Conservation (phyloP, 352 stramenopile species). For the Pythium coloratum region DNA sequence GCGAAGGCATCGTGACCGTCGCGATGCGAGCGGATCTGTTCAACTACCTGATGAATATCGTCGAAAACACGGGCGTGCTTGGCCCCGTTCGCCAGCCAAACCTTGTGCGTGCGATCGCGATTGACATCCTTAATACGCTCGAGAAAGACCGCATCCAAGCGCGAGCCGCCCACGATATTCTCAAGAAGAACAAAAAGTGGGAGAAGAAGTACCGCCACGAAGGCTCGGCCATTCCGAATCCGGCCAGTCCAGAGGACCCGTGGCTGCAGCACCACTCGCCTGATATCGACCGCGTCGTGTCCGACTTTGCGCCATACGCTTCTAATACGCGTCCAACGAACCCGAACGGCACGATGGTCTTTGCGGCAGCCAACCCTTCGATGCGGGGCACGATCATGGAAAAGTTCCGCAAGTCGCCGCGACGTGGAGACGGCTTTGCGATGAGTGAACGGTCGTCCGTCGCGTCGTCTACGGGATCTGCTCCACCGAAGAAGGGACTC, state of each 20-base stretch:
- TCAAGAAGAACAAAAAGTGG: conserved; percentile 90
- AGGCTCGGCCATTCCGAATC: conserved; percentile 16
- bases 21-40: conserved; percentile 71
- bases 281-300: conserved; percentile 55
- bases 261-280: conserved; percentile 66
- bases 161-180: conserved; percentile 67
- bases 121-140: conserved; percentile 78
- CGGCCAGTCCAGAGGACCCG: conserved; percentile 48
- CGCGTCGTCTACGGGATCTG: conserved; percentile 11
- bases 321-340: conserved; percentile 8
- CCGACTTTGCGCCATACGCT: conserved; percentile 39
- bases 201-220: conserved; percentile 71
- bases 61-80: conserved; percentile 58
- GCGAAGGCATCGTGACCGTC: conserved; percentile 71
- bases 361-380: conserved; percentile 17
- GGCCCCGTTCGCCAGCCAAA: conserved; percentile 63
- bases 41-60: conserved; percentile 69
- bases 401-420: conserved; percentile 23
- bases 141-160: conserved; percentile 80
- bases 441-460: conserved; percentile 11
- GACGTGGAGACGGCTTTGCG: conserved; percentile 3
- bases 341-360: conserved; percentile 13
- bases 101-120: conserved; percentile 62
- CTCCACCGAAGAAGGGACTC: conserved; percentile 9
- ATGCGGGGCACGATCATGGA: conserved; percentile 34